Evolutionary conservation across 208 protist species (phyloP).

Genomic region (Crithidia expoeki): DNA sequence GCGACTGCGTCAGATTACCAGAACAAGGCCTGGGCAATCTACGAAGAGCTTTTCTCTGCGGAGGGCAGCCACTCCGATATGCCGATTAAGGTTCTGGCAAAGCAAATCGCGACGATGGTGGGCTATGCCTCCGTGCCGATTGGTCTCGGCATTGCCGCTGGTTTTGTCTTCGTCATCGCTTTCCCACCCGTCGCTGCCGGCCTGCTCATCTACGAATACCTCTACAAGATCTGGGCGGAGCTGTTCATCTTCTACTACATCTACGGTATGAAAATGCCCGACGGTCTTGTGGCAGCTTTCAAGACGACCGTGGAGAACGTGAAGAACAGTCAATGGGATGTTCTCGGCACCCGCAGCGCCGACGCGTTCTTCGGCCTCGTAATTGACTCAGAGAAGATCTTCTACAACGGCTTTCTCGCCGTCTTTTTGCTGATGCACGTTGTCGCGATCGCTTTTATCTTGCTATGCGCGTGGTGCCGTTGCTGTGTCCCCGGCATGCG

Average conservation of each 20-base stretch:
- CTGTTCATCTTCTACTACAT: slow-evolving; percentile 71
- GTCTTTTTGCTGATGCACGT: slow-evolving; percentile 36
- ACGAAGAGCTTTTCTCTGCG: slow-evolving; percentile 21
- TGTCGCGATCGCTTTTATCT: slow-evolving; percentile 22
- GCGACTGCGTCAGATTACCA: slow-evolving; percentile 13
- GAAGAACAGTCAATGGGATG: slow-evolving; percentile 35
- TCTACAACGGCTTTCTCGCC: slow-evolving; percentile 58
- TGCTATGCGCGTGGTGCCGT: slow-evolving; percentile 29
- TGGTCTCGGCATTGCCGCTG: slow-evolving; percentile 23
- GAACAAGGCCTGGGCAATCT: slow-evolving; percentile 26
- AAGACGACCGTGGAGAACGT: slow-evolving; percentile 25
- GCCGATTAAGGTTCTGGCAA: slow-evolving; percentile 20
- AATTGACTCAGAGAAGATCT: slow-evolving; percentile 28
- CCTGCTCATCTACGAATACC: slow-evolving; percentile 39
- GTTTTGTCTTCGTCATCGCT: slow-evolving; percentile 36
- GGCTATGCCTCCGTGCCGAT: slow-evolving; percentile 45
- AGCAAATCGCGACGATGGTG: slow-evolving; percentile 23
- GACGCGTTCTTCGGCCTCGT: slow-evolving; percentile 42
- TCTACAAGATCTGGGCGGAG: slow-evolving; percentile 69
- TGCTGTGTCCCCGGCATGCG: slow-evolving; percentile 24
- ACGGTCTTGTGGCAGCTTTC: slow-evolving; percentile 34
- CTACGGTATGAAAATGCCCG: slow-evolving; percentile 46
- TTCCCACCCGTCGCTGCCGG: slow-evolving; percentile 43
- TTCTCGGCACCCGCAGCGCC: slow-evolving; percentile 17
- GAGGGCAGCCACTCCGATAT: slow-evolving; percentile 12